A percentile compares a stretch with the other conserved stretches of the same genome.
These are phyloP conservation scores for Cyclotella sp. DNA, from an alignment of 108 stramenopile genomes.

Conservation along the genomic window DNA sequence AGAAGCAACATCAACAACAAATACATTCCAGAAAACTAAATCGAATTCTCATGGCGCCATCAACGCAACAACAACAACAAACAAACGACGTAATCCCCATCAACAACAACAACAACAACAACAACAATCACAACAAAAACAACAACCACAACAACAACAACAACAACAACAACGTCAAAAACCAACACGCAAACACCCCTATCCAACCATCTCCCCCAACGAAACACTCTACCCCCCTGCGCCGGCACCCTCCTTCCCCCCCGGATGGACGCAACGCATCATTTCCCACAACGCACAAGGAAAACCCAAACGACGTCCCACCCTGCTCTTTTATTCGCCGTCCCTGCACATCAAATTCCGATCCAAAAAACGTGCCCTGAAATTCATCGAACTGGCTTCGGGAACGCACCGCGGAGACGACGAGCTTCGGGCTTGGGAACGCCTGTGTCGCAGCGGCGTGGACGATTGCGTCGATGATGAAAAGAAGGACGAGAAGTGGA, in stretches of 20 bases:
- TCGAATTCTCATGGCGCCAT: not conserved
- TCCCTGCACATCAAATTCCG: not conserved
- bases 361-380: not conserved
- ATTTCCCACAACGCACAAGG: constrained; percentile 1
- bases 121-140: not conserved
- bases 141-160: too few relatives aligned
- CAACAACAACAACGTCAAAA: too few relatives aligned
- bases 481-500: not conserved
- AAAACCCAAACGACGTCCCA: not conserved
- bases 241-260: not conserved
- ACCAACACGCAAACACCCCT: too few relatives aligned
- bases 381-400: not conserved
- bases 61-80: not conserved
- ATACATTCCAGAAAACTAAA: too few relatives aligned
- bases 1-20: too few relatives aligned
- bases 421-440: constrained; percentile 4
- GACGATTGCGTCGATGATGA: not conserved
- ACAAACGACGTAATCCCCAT: too few relatives aligned
- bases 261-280: constrained; percentile 12
- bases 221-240: not conserved
- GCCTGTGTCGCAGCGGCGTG: not conserved
- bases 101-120: not conserved
- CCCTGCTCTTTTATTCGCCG: not conserved
- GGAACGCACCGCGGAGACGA: not conserved
- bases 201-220: not conserved